Conservation (phyloP, 805 yeast species). For the Candida caryicola region DNA sequence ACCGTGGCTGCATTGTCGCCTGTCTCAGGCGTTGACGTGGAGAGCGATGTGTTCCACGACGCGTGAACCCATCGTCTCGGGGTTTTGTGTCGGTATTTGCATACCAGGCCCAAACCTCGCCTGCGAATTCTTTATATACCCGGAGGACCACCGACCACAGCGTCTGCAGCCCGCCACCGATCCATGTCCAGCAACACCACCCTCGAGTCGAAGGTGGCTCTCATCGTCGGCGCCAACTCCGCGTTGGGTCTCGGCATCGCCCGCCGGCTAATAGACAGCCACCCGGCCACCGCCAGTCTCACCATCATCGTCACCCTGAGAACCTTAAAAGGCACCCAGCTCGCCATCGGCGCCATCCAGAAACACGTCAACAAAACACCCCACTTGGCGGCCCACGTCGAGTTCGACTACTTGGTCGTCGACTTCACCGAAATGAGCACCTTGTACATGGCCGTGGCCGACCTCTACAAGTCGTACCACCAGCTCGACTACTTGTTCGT, state of each 20-base stretch:
- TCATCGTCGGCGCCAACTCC: slow-evolving; percentile 9
- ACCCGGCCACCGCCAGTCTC: slow-evolving; percentile 51
- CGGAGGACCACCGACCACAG: too few species aligned
- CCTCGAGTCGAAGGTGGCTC: slow-evolving; percentile 6
- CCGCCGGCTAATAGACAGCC: slow-evolving; percentile 16
- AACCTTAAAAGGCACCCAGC: slow-evolving; percentile 78
- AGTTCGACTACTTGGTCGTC: slow-evolving; percentile 81
- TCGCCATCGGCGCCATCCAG: slow-evolving; percentile 53
- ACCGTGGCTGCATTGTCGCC: too few species aligned
- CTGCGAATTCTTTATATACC: too few species aligned
- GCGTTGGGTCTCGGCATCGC: slow-evolving; percentile 6
- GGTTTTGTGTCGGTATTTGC: background rate
- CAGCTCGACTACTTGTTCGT: slow-evolving; percentile 76
- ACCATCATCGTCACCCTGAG: slow-evolving; percentile 88
- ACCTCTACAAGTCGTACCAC: slow-evolving; percentile 57
- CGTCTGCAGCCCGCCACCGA: slow-evolving; percentile 1
- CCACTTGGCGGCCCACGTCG: slow-evolving; percentile 54
- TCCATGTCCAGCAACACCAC: slow-evolving; percentile 3
- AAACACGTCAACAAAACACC: slow-evolving; percentile 26
- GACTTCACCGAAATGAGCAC: slow-evolving; percentile 90
- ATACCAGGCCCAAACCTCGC: background rate
- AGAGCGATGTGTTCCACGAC: too few species aligned
- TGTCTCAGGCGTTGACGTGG: too few species aligned
- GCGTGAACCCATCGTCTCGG: too few species aligned
- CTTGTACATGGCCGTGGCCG: slow-evolving; percentile 66